Conservation (phyloP, 73 alveolate species). For the Paramecium bursaria region DNA sequence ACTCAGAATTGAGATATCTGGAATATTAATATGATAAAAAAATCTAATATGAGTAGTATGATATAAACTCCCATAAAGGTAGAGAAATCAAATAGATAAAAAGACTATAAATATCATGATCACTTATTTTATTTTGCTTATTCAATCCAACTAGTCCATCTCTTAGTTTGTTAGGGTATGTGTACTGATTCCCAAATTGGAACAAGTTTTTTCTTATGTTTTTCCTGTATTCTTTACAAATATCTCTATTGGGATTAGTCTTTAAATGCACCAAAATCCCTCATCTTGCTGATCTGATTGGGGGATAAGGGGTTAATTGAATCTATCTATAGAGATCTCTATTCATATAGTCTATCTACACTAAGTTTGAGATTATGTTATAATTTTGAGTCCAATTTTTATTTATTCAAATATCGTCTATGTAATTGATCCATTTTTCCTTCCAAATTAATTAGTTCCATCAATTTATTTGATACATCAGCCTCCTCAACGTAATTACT, state of each 20-base stretch:
- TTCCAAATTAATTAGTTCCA: slow-evolving; percentile 27
- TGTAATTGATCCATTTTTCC: slow-evolving; percentile 46
- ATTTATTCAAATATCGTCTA: slow-evolving; percentile 42
- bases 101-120: too few relatives aligned
- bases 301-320: slow-evolving; percentile 49
- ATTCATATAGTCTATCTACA: slow-evolving; percentile 18
- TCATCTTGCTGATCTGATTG: not conserved
- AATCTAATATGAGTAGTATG: too few relatives aligned
- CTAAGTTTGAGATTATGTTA: not conserved
- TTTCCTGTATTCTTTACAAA: slow-evolving; percentile 8
- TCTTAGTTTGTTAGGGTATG: slow-evolving; percentile 13
- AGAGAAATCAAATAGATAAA: too few relatives aligned
- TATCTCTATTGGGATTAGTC: slow-evolving; percentile 33
- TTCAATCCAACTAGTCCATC: slow-evolving; percentile 25
- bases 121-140: slow-evolving; percentile 9
- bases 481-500: not conserved
- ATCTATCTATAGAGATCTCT: slow-evolving; percentile 2
- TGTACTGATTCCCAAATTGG: slow-evolving; percentile 4
- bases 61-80: too few relatives aligned
- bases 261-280: not conserved
- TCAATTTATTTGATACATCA: slow-evolving; percentile 1
- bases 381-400: slow-evolving; percentile 28
- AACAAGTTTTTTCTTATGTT: not conserved
- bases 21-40: too few relatives aligned
- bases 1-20: slow-evolving; percentile 13